Base-by-base conservation (phyloP, 1,139 yeast genomes). In the Saccharomyces pastorianus region DNA sequence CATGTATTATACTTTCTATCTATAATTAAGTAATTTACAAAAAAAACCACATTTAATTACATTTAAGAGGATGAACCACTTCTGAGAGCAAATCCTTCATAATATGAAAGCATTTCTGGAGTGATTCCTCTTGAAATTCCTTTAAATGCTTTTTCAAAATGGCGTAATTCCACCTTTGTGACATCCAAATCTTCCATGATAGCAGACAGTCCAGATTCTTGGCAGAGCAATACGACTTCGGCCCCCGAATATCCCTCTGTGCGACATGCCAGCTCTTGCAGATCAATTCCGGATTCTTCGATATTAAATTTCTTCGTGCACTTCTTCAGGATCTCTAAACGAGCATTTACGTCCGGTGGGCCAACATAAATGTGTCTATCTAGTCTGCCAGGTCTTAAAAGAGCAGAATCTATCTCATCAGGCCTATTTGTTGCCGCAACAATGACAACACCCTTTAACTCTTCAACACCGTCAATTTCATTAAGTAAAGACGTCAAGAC, bases 231-330 rank as follows among this genome's bases (percentile, higher is more conserved):
- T 0, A 91, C 95, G 32, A 93, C 90, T 69, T 93, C 99, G 0
- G 99, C 97, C 47, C 99, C 99, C 0, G 97, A 89, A 64, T 96
- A 90, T 0, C 98, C 98, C 0, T 86, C 93, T 0, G 96, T 87
- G 14, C 69, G 62, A 1, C 58, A 64, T 0, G 91, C 88, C n/a
- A 88, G 72, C 13, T 67, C 68, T 4, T 74, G 72, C 13, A 85
- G 73, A 28, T 76, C 73, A 2, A 80, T 79, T 44, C 74, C 76
- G 1, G 74, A 73, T 6, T 71, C 68, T 9, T 68, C 72, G 1
- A 76, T 59, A 1, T 75, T 62, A 73, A 89, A 78, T 51, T 82
- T 81, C 48, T 71, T 68, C 44, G 90, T 82, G 57, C 84, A 81
- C 58, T 89, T 89, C 51, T 73, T 72, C 56, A 93, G 71, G 23